A percentile compares a stretch with the other conserved stretches of the same genome.
These are phyloP conservation scores for Chytriomyces confervae DNA, from an alignment of 192 early-diverging fungal genomes.

Conservation along the genomic window DNA sequence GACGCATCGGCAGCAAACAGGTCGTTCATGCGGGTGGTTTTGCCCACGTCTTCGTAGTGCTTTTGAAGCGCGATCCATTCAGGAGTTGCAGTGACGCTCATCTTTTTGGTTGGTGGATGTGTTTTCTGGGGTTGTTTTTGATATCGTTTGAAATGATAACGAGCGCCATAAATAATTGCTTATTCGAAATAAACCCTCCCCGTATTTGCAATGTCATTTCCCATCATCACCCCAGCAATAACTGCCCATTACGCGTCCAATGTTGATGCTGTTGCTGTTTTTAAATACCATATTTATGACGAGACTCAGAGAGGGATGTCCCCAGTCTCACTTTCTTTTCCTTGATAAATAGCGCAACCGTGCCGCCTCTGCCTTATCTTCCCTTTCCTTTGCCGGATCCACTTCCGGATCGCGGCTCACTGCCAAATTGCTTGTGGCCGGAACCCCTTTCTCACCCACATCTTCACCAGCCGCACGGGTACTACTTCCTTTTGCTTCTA, in stretches of 20 bases:
- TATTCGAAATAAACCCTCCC: no score
- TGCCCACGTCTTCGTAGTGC: conserved; percentile 82
- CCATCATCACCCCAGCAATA: no score
- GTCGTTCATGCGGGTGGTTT: conserved; percentile 76
- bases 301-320: no score
- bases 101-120: not conserved
- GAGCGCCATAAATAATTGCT: no score
- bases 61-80: conserved; percentile 88
- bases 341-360: conserved; percentile 45
- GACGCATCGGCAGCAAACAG: conserved; percentile 78
- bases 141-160: no score
- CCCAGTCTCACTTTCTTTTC: conserved; percentile 26
- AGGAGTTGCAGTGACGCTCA: conserved; percentile 41
- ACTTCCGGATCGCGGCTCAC: not conserved
- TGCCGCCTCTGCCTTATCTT: conserved; percentile 35
- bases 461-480: not conserved
- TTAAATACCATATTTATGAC: no score
- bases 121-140: no score
- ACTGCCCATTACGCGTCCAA: no score
- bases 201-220: no score
- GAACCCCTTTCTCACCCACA: not conserved
- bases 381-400: conserved; percentile 15
- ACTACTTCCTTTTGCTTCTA: not conserved
- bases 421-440: not conserved
- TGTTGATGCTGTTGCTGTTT: no score